Evolutionary conservation across 805 yeast genomes (phyloP), one percentile per base, ranked within the genome.

Genomic region (Pachysolen tannophilus): DNA sequence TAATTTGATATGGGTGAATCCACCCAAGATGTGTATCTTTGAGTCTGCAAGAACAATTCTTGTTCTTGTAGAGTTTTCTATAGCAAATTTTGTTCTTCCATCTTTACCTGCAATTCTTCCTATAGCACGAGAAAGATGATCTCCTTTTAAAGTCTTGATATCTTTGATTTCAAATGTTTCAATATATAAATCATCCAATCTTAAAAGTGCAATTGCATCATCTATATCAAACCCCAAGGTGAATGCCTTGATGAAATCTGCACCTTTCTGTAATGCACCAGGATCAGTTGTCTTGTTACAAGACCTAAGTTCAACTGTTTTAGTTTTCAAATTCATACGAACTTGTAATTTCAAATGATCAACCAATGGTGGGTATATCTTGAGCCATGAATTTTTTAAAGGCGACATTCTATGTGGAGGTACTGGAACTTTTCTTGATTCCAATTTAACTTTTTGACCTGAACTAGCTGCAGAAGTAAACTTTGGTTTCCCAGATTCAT

Each of bases 31-130:
- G 59, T 92, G 98, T 50, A 92, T 88, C 58, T 90, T 92, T 30
- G 94, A 76, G 60, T 92, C 99, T 0, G 99, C 99, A 46, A 92
- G 69, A 18, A 92, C 99, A 28, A 92, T 88, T 68, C 99, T 82
- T 9, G 99, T 92, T 64, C 97, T 77, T 16, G 97, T 90, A 13
- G 98, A 97, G 55, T 92, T 92, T 62, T 92, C 99, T 53, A 92
- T 92, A 21, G 98, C 97, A 59, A 90, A 92, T 65, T 90, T 92
- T 43, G 97, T 92, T 62, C 88, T 90, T 54, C 99, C 99, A 56
- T 92, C 99, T 56, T 92, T 94, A 60, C 99, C 99, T 10, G 99
- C 98, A 60, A 92, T 92, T 72, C 99, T 86, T 53, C 98, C 99
- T 56, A 92, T 92, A 6, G 99, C 98, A 72, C 99, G 81, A 34